Base-by-base conservation (phyloP, 805 yeast genomes). In the Grigorovia transvaalensis region DNA sequence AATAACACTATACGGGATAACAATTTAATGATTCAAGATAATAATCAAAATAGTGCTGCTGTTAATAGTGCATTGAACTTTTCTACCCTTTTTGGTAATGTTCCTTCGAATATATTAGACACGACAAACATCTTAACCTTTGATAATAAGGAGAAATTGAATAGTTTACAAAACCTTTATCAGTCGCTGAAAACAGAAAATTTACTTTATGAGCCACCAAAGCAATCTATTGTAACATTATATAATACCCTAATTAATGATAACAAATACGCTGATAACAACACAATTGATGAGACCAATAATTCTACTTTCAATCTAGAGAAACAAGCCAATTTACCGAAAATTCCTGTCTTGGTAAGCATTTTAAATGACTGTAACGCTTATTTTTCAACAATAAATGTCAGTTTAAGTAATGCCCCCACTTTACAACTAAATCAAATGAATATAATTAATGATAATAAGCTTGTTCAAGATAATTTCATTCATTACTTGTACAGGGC, bases 401-500 rank as follows among this genome's bases (percentile, higher is more conserved):
- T 63, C 35, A 67, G 63, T 52, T 49, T 66, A 23, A 50, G 62
- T 42, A 64, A 65, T 51, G 53, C 61, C 15, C 63, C 65, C 23
- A 53, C 61, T 49, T 47, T 67, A 33, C 61, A 63, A 54, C 60
- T 71, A 19, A 59, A 67, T 46, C 67, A 70, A 50, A 68, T 70
- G 48, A 67, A 74, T 43, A 55, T 66, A 11, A 45, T 56, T 12
- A 58, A 64, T 17, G 59, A 65, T 29, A 63, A 64, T 45, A 59
- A 59, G 29, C 53, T 64, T 51, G 60, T 61, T 45, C 44, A 57
- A 44, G 67, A 68, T 38, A 68, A 54, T 42, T 61, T 66, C 15
- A 59, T 65, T 38, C 63, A 66, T 51, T 53, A 61, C 27, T 52
- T 64, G 47, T 66, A 62, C 54, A 59, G 67, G 51, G 61, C 58